Evolutionary conservation across 371 early-diverging fungal species (phyloP), one percentile per base, ranked within the genome.

Genomic region (Haplosporangium sp.): DNA sequence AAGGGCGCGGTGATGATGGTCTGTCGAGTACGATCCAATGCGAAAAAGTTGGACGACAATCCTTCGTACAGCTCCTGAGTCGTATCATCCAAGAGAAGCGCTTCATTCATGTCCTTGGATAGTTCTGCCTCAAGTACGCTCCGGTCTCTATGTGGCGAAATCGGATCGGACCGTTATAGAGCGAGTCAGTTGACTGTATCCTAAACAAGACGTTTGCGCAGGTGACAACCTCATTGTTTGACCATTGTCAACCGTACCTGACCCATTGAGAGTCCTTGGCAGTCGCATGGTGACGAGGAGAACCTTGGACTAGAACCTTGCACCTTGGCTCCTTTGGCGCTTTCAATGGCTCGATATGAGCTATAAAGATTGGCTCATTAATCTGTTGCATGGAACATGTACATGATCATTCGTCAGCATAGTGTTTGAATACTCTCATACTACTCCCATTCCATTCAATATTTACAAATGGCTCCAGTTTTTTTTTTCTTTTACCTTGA

Each of bases 191-290:
- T 29, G 29, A 29, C 29, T 29, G 29, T 29, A 29, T 29, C 4
- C 29, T 29, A 29, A 29, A 29, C 29, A 1, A 29, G 29, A 29
- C 29, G 4, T 29, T 29, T 29, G 29, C 29, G 29, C 29, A 29
- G 4, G 29, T 29, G 29, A 4, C 29, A 29, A 29, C 29, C 4
- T 29, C 29, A 29, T 29, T 29, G 29, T 29, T 29, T 29, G 29
- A 55, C 36, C 55, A 55, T 57, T 16, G 13, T 43, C 16, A 16
- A 7, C 36, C 61, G 9, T 84, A 86, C 87, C 86, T 72, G 20
- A 91, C 86, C 91, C 91, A 91, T 67, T 87, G 85, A 0, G 91
- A 87, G 60, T 91, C 89, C 74, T 91, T 91, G 29, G 87, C 83
- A 14, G 74, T 81, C 4, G 91, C 88, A 11, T 73, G 56, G 4